A percentile compares a stretch with the other conserved stretches of the same genome.
Evolutionary conservation across 1,284 basidiomycete genomes (phyloP).

Genomic region (Ustilago shanxiensis): DNA sequence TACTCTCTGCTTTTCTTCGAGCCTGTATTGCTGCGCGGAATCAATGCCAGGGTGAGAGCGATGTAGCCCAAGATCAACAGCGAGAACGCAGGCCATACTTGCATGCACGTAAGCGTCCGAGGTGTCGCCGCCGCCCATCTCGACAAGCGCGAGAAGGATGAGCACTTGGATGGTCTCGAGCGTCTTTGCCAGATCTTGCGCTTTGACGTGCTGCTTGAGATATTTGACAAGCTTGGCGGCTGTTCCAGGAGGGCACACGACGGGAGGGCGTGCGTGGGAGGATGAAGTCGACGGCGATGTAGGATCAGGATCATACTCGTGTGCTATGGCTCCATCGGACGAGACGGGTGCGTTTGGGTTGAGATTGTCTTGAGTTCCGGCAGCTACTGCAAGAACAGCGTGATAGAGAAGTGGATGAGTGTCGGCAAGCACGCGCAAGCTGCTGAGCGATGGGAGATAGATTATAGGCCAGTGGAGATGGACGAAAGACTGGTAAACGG

Average conservation of each 20-base stretch:
- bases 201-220: constrained; percentile 5
- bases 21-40: background rate
- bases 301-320: background rate
- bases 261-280: background rate
- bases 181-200: background rate
- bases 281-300: background rate
- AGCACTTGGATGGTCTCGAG: constrained; percentile 15
- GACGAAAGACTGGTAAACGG: constrained; percentile 24
- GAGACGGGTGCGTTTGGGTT: background rate
- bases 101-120: constrained; percentile 10
- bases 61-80: constrained; percentile 17
- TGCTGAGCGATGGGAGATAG: constrained; percentile 24
- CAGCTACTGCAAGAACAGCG: constrained; percentile 21
- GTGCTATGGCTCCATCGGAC: background rate
- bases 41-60: background rate
- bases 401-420: constrained; percentile 25
- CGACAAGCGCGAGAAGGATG: constrained; percentile 9
- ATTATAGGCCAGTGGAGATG: constrained; percentile 39
- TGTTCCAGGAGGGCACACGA: constrained; percentile 13
- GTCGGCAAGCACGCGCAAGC: constrained; percentile 5
- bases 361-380: constrained; percentile 14
- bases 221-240: constrained; percentile 11
- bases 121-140: constrained; percentile 11
- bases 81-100: constrained; percentile 6
- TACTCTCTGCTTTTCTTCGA: constrained; percentile 19